phyloP scores from a whole-genome alignment of 148 eudicot species.

The Fagopyrum tataricum region DNA sequence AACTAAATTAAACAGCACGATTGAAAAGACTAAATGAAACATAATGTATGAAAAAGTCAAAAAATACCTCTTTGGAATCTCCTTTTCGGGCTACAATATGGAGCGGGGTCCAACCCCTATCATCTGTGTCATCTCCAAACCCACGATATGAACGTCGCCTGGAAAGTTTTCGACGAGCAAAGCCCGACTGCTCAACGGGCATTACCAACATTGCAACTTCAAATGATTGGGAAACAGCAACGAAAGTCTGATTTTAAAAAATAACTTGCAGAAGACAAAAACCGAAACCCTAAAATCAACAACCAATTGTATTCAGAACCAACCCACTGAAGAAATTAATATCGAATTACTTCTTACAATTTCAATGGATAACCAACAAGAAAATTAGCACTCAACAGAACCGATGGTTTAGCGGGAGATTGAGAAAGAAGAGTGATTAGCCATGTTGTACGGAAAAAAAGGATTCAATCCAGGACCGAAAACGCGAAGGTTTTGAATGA shows the following conservation, averaged over 20 bases:
- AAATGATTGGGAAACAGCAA: slow-evolving; percentile 10
- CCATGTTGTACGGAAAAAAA: slow-evolving; percentile 55
- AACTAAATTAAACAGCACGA: neutral
- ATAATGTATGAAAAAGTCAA: neutral
- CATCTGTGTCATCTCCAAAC: slow-evolving; percentile 41
- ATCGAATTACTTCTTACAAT: slow-evolving; percentile 15
- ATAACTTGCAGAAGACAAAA: neutral
- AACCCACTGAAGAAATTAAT: too few relatives aligned
- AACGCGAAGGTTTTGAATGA: slow-evolving; percentile 49
- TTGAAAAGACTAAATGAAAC: neutral
- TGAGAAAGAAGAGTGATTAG: slow-evolving; percentile 34
- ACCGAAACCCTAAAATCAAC: slow-evolving; percentile 1
- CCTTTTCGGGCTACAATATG: slow-evolving; percentile 66
- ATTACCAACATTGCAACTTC: slow-evolving; percentile 20
- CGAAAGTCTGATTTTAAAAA: too few relatives aligned
- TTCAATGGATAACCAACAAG: slow-evolving; percentile 11
- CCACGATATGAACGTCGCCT: slow-evolving; percentile 30
- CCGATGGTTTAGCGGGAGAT: slow-evolving; percentile 44
- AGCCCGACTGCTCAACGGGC: slow-evolving; percentile 27
- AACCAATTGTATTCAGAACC: neutral
- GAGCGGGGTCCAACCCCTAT: slow-evolving; percentile 80
- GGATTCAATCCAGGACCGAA: slow-evolving; percentile 90
- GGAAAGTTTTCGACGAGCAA: slow-evolving; percentile 25
- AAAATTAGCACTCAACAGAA: neutral
- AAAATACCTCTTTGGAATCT: slow-evolving; percentile 49